Base-by-base conservation (phyloP, 495 filamentous ascomycete species). In the Cercophora scortea region DNA sequence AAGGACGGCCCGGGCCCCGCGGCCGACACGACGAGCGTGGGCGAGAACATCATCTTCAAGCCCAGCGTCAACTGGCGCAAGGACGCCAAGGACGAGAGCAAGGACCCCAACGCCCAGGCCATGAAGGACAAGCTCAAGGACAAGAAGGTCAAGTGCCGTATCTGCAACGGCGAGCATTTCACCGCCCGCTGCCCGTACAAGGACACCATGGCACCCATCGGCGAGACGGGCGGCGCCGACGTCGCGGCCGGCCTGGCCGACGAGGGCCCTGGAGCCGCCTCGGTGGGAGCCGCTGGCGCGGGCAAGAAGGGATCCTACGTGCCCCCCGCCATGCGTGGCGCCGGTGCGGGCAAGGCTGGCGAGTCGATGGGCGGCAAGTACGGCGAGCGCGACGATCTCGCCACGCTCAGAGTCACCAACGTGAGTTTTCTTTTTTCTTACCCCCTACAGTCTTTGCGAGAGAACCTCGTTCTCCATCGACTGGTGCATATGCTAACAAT, bases 71-170 rank as follows among this genome's bases (percentile, higher is more conserved):
- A 91, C 77, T 97, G 89, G 89, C 90, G 89, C 74, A 83, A 84
- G 61, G 87, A 88, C 57, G 84, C 84, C 49, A 87, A 87, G 74
- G 88, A 92, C 70, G 89, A 90, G 69, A 71, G 75, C 61, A 75
- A 78, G 54, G 85, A 83, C 54, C 82, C 86, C 73, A 88, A 89
- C 77, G 82, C 82, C 51, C 81, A 81, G 63, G 79, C 79, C 61
- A 84, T 95, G 77, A 93, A 90, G 77, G 89, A 90, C 59, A 82
- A 89, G 78, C 78, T 96, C 53, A 95, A 92, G 83, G 89, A 96
- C 73, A 95, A 95, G 82, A 95, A 95, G 79, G 94, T 98, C 74
- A 96, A 96, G 79, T 98, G 93, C 73, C 84, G 93, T 76, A 97
- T 98, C 66, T 98, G 93, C 74, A 87, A 84, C 69, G 93, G 94